These are phyloP conservation scores for Coleophoma eucalyptorum DNA, from an alignment of 2,329 filamentous ascomycete genomes.

Conservation along the genomic window DNA sequence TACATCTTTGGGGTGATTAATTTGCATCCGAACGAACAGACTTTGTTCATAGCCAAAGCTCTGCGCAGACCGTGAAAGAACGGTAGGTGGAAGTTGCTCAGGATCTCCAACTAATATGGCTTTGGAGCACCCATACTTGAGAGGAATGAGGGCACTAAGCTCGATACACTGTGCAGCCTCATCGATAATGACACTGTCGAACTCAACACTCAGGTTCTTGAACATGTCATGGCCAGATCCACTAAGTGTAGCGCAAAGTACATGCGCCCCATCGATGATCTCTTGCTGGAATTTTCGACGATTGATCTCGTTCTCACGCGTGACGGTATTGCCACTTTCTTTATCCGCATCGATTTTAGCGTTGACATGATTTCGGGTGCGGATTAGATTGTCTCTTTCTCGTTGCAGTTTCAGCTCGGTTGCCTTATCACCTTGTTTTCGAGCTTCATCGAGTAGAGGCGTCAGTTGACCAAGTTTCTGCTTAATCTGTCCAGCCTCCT, in stretches of 20 bases:
- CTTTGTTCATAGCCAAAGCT: conserved; percentile 95
- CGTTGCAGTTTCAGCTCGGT: conserved; percentile 59
- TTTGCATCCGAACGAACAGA: conserved; percentile 97
- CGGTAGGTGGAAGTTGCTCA: conserved; percentile 93
- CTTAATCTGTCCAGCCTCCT: conserved; percentile 69
- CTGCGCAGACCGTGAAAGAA: conserved; percentile 89
- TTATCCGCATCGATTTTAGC: conserved; percentile 83
- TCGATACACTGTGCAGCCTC: conserved; percentile 98
- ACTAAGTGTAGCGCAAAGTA: conserved; percentile 92
- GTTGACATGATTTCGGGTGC: conserved; percentile 71
- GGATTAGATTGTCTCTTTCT: conserved; percentile 74
- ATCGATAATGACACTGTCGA: conserved; percentile 97
- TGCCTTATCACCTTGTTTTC: conserved; percentile 46
- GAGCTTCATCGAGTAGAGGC: conserved; percentile 65
- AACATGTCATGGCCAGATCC: conserved; percentile 98
- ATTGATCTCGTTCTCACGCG: conserved; percentile 81
- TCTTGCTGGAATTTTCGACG: conserved; percentile 83
- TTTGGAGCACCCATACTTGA: conserved; percentile 96
- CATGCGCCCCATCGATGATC: conserved; percentile 84
- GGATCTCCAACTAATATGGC: conserved; percentile 97
- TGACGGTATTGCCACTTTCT: conserved; percentile 77
- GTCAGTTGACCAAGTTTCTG: conserved; percentile 68
- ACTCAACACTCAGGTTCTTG: conserved; percentile 88
- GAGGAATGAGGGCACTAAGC: conserved; percentile 88
- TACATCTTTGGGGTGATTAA: conserved; percentile 81